Evolutionary conservation across 169 alveolate species (phyloP).

Genomic region (Cryptosporidium meleagridis): DNA sequence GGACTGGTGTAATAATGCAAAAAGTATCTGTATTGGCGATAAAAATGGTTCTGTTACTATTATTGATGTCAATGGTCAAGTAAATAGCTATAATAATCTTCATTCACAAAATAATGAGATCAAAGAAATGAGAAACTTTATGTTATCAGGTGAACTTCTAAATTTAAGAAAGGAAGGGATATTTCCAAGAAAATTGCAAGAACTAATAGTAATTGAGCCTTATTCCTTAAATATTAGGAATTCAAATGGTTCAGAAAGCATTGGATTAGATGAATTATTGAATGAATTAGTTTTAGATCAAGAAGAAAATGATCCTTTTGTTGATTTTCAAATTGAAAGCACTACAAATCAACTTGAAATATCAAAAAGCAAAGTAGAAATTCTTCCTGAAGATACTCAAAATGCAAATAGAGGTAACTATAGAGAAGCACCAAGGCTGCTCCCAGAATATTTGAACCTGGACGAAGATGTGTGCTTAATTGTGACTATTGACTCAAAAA

Average conservation of each 20-base stretch:
- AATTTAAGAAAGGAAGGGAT: not conserved
- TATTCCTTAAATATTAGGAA: conserved; percentile 11
- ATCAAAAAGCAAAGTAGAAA: not conserved
- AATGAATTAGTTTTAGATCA: not conserved
- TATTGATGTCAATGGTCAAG: conserved; percentile 29
- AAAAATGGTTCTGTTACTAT: conserved; percentile 38
- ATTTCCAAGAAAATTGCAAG: conserved; percentile 8
- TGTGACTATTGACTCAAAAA: conserved; percentile 18
- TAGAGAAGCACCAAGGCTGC: conserved; percentile 34
- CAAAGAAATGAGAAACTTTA: not conserved
- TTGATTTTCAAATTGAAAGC: not conserved
- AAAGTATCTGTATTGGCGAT: conserved; percentile 56
- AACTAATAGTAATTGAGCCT: conserved; percentile 32
- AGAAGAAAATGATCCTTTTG: not conserved
- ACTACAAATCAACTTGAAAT: not conserved
- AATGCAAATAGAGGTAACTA: not conserved
- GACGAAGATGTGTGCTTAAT: conserved; percentile 14
- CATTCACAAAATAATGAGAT: conserved; percentile 26
- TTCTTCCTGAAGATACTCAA: not conserved
- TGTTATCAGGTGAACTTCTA: not conserved
- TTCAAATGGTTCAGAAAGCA: not conserved
- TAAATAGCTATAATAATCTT: not conserved
- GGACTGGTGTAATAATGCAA: conserved; percentile 38
- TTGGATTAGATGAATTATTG: not conserved
- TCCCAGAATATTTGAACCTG: conserved; percentile 20